Conservation (phyloP, 75 land plant species). For the Sequoia sempervirens region DNA sequence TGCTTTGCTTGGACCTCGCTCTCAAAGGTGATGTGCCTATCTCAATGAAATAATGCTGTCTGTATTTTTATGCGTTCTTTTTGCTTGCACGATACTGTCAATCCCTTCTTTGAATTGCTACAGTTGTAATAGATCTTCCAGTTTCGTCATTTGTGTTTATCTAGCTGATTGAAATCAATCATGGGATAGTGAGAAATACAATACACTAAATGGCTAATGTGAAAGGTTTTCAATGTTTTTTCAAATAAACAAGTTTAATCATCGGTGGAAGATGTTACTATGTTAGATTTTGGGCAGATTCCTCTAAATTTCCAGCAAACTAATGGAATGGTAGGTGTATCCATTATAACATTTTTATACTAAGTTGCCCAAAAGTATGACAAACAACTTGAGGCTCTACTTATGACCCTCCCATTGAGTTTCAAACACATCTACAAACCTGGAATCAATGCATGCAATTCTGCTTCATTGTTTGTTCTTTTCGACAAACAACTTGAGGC, state of each 20-base stretch:
- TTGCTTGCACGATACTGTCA: neutral
- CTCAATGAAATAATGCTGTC: neutral
- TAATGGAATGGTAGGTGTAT: neutral
- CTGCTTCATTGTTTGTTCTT: too few relatives aligned
- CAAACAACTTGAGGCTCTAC: too few relatives aligned
- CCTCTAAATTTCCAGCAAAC: neutral
- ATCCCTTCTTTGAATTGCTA: neutral
- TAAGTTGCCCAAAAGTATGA: neutral
- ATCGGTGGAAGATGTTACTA: neutral
- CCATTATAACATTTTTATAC: neutral
- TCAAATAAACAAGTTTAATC: neutral
- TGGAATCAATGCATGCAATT: too few relatives aligned
- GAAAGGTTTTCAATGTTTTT: neutral
- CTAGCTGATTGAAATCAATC: neutral
- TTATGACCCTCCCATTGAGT: too few relatives aligned
- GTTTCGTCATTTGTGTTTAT: neutral
- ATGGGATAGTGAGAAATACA: neutral
- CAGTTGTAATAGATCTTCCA: neutral
- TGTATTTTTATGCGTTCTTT: neutral
- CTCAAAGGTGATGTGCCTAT: constrained; percentile 57
- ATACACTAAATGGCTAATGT: neutral
- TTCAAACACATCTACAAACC: too few relatives aligned
- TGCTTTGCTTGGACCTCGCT: constrained; percentile 92
- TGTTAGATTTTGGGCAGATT: neutral
- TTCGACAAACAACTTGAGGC: too few relatives aligned